Evolutionary conservation across 192 early-diverging fungal genomes (phyloP), one percentile per base, ranked within the genome.

Genomic region (Mortierella alpina): DNA sequence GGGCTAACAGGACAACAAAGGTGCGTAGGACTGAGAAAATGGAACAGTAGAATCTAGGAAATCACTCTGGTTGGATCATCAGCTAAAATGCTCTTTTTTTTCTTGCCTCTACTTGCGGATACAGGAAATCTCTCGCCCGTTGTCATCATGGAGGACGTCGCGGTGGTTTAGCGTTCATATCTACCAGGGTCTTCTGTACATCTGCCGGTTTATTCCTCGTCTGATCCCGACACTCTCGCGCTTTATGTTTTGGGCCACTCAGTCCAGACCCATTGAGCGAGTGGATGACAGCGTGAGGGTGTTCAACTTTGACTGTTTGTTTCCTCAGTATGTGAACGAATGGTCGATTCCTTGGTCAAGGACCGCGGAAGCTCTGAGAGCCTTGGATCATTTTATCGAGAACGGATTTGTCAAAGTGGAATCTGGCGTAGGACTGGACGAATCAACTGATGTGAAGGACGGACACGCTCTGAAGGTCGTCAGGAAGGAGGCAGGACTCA

Each of bases 231-330:
- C 57, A 9, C 40, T 91, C 22, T 86, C 88, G 1, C 72, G 70
- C 14, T 73, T 87, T 68, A 89, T 91, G 72, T 94, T 91, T 73
- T 70, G 82, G 42, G 76, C 72, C 0, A 82, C 88, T 0, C 89
- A 90, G 31, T 75, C 84, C 22, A 75, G 75, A 8, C 82, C 78
- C 5, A 66, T 85, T 39, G 83, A 87, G 67, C 76, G 84, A n/a
- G 73, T 91, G 8, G 91, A 92, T 54, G 78, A 88, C n/a, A 89
- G 90, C 46, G 86, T 89, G 80, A 83, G 86, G 65, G 79, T 89
- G 7, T 91, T 93, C 62, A 91, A 91, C 62, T 89, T 91, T 73
- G 90, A 93, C 66, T 93, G 92, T 57, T 74, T 93, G 15, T 91
- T 93, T 59, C 72, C 85, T 20, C 92, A 93, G 63, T 93, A 93